Conservation (phyloP, 1,139 yeast species). For the Candida sanyaensis region DNA sequence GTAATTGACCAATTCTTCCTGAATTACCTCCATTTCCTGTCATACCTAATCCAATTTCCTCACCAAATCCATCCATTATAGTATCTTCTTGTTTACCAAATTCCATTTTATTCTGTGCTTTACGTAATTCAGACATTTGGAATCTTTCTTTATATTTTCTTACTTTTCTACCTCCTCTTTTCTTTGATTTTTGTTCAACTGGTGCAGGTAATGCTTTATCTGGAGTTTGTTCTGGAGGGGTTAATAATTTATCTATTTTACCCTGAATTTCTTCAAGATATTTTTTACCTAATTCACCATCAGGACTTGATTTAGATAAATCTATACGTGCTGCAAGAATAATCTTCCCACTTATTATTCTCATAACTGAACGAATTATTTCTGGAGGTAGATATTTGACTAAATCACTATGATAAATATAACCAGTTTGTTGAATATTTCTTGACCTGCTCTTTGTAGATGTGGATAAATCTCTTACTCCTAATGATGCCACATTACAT, state of each 20-base stretch:
- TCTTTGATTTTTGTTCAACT: slow-evolving; percentile 72
- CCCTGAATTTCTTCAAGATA: slow-evolving; percentile 61
- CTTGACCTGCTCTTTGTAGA: slow-evolving; percentile 21
- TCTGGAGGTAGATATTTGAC: slow-evolving; percentile 59
- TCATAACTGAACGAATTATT: slow-evolving; percentile 65
- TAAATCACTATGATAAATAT: slow-evolving; percentile 53
- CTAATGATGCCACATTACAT: slow-evolving; percentile 80
- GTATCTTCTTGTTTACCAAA: slow-evolving; percentile 77
- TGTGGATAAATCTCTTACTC: slow-evolving; percentile 57
- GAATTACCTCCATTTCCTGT: slow-evolving; percentile 39
- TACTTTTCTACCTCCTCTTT: slow-evolving; percentile 82
- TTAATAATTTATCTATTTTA: slow-evolving; percentile 69
- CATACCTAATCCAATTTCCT: slow-evolving; percentile 84
- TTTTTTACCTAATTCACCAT: slow-evolving; percentile 58
- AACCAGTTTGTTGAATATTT: slow-evolving; percentile 60
- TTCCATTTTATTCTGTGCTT: slow-evolving; percentile 81
- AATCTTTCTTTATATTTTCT: slow-evolving; percentile 81
- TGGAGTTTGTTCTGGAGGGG: slow-evolving; percentile 73
- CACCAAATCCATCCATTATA: slow-evolving; percentile 66
- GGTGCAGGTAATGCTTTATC: slow-evolving; percentile 86
- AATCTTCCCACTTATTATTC: slow-evolving; percentile 79
- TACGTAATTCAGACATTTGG: slow-evolving; percentile 77
- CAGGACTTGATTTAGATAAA: slow-evolving; percentile 40
- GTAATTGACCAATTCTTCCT: slow-evolving; percentile 37
- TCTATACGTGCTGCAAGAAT: slow-evolving; percentile 87